A percentile compares a stretch with the other conserved stretches of the same genome.
Conservation (phyloP, 352 stramenopile genomes). For the Blastocystis sp. region DNA sequence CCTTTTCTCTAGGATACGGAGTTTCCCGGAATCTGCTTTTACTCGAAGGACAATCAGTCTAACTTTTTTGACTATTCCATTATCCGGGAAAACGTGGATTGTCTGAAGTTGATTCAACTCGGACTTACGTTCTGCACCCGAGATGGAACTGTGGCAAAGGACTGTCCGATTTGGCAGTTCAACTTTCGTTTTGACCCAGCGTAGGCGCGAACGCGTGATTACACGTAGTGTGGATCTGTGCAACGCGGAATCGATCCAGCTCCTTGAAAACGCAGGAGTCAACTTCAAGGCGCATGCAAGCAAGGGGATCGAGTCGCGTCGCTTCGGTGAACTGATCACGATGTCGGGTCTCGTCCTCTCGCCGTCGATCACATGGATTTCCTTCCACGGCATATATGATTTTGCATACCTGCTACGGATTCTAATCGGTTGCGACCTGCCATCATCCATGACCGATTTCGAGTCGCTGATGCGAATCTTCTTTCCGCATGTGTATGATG, state of each 20-base stretch:
- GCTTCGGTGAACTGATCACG: conserved; percentile 51
- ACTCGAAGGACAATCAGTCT: conserved; percentile 21
- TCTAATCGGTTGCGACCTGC: conserved; percentile 37
- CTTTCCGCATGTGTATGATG: conserved; percentile 52
- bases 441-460: conserved; percentile 2
- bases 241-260: conserved; percentile 50
- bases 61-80: conserved; percentile 43
- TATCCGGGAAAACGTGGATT: conserved; percentile 50
- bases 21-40: conserved; percentile 52
- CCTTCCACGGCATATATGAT: conserved; percentile 49
- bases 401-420: conserved; percentile 45
- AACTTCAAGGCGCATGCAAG: conserved; percentile 1
- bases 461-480: background rate
- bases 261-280: conserved; percentile 15
- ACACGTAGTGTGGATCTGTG: conserved; percentile 16
- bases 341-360: conserved; percentile 52
- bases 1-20: conserved; percentile 37
- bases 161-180: conserved; percentile 54
- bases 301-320: conserved; percentile 9
- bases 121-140: conserved; percentile 44
- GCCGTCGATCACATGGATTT: conserved; percentile 38
- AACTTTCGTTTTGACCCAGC: conserved; percentile 49
- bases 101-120: conserved; percentile 51
- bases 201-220: background rate
- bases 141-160: conserved; percentile 24